phyloP scores from a whole-genome alignment of 2,329 filamentous ascomycete species.

The Microdochium bolleyi region DNA sequence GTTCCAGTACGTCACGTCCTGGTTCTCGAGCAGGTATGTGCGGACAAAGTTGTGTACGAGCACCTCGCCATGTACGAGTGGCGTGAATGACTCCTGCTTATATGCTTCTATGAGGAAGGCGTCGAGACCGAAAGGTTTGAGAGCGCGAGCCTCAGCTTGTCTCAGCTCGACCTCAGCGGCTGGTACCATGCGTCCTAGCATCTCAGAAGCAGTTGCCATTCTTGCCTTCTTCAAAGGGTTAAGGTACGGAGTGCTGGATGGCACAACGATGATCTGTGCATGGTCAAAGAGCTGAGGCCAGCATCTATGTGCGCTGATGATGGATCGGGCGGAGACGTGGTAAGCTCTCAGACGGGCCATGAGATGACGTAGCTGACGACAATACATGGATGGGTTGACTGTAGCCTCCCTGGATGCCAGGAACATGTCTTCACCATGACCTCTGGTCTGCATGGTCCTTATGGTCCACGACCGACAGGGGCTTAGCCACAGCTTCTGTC shows the following conservation, averaged over 20 bases:
- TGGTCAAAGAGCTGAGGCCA: constrained; percentile 23
- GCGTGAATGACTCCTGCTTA: constrained; percentile 8
- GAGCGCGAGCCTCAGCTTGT: constrained; percentile 3
- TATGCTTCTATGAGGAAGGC: constrained; percentile 3
- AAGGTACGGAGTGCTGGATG: constrained; percentile 11
- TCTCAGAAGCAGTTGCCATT: constrained; percentile 8
- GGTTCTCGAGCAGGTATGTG: neutral
- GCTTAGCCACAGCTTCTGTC: too few relatives aligned
- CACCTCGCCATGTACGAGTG: constrained; percentile 26
- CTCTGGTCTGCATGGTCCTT: neutral
- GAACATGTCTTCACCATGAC: neutral
- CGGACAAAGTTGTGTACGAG: constrained; percentile 17
- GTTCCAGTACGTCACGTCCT: constrained; percentile 17
- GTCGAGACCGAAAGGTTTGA: constrained; percentile 17
- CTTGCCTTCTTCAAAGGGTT: constrained; percentile 10
- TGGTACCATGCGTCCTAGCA: constrained; percentile 13
- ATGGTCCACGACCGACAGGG: too few relatives aligned
- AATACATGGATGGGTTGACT: constrained; percentile 9
- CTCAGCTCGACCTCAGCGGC: constrained; percentile 3
- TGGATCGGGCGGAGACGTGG: constrained; percentile 4
- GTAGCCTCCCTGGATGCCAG: neutral
- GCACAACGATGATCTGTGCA: constrained; percentile 14
- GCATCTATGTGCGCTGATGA: constrained; percentile 9
- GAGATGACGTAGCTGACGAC: constrained; percentile 20
- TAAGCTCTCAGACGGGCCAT: constrained; percentile 17